Conservation (phyloP, 106 monocot genomes). For the Dioscorea alata region DNA sequence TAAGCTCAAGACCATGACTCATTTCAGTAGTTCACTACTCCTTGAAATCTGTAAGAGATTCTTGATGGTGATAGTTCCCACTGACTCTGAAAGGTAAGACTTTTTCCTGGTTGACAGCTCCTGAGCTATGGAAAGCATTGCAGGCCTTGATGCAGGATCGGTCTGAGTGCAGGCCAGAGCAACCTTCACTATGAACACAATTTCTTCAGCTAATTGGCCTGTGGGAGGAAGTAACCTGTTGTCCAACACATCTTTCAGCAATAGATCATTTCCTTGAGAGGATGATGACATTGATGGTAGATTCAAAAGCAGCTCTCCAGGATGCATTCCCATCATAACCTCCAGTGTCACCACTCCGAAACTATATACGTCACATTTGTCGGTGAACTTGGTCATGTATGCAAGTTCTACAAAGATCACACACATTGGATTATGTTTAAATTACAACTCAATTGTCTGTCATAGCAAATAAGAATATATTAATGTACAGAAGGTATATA, state of each 20-base stretch:
- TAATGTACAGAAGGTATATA: background rate
- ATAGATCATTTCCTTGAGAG: background rate
- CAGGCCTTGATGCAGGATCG: constrained; percentile 33
- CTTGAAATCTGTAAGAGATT: constrained; percentile 18
- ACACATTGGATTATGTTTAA: background rate
- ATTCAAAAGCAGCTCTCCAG: constrained; percentile 14
- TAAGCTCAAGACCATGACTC: too few species aligned
- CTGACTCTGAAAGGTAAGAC: constrained; percentile 31
- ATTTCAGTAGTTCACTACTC: too few species aligned
- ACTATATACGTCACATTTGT: constrained; percentile 31
- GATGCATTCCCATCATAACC: constrained; percentile 34
- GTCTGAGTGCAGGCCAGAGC: constrained; percentile 41
- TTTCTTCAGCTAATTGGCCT: constrained; percentile 49
- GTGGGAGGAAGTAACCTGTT: constrained; percentile 45
- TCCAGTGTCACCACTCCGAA: constrained; percentile 25
- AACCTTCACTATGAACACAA: constrained; percentile 41
- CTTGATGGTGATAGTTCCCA: constrained; percentile 34
- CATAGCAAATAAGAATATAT: background rate
- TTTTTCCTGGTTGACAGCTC: constrained; percentile 43
- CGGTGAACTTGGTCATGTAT: too few species aligned
- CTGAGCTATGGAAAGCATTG: constrained; percentile 57
- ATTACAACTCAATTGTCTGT: background rate
- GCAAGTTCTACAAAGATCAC: constrained; percentile 17
- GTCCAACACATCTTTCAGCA: constrained; percentile 56
- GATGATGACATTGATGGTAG: background rate